These are phyloP conservation scores for Fusarium dlaminii DNA, from an alignment of 2,329 filamentous ascomycete species.

Conservation along the genomic window DNA sequence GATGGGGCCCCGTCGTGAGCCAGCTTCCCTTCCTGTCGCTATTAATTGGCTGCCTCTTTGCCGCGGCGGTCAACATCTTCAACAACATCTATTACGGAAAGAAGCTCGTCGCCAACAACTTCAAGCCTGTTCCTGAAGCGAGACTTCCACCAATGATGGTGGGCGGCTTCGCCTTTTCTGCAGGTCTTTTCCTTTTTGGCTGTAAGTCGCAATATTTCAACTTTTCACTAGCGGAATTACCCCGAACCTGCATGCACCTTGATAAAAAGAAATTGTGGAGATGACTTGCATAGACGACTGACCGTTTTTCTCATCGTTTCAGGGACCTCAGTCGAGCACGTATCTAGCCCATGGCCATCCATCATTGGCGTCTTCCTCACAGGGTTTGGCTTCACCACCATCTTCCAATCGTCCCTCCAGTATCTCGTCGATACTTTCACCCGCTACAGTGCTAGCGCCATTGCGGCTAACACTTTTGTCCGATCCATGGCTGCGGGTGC, in stretches of 20 bases:
- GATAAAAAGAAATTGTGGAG: background rate
- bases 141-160: slow-evolving; percentile 1
- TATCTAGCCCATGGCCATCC: background rate
- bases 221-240: background rate
- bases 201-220: background rate
- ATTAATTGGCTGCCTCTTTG: background rate
- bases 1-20: background rate
- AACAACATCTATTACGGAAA: background rate
- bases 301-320: background rate
- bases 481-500: background rate
- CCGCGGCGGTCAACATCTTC: background rate
- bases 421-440: background rate
- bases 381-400: background rate
- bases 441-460: background rate
- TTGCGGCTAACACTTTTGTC: background rate
- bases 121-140: background rate
- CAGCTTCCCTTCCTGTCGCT: background rate
- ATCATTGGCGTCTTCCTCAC: background rate
- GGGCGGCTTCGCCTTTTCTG: background rate
- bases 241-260: background rate
- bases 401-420: background rate
- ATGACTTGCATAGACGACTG: background rate
- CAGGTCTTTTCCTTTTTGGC: background rate
- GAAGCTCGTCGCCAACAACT: background rate
- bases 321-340: background rate